Evolutionary conservation across 2,329 filamentous ascomycete species (phyloP), one percentile per base, ranked within the genome.

Genomic region (Aspergillus puulaauensis): DNA sequence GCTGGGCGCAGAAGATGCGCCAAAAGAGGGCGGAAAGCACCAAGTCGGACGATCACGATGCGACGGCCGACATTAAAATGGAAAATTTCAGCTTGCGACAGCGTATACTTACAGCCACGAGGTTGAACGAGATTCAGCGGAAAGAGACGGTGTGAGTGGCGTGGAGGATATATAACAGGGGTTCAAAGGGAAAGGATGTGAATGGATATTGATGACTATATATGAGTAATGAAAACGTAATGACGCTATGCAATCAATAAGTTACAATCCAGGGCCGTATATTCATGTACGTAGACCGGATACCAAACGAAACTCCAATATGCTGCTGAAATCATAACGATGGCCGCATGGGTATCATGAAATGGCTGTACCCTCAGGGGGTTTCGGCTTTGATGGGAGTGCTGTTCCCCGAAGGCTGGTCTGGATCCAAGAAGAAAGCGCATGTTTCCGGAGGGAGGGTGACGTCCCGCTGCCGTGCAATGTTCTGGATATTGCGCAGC

Each of bases 381-480:
- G 54, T 52, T 47, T 52, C 54, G 3, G 41, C 52, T 12, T 52
- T 52, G 3, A 19, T n/a, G 2, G 41, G 33, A 12, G 31, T 47
- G 17, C 40, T 41, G 23, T 17, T 52, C 6, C 45, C 40, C 11
- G 49, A 50, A 8, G 40, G 33, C 24, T 44, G 40, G 19, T 57
- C 56, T 7, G 31, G 15, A 33, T 70, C 63, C 1, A 57, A 49
- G 48, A 72, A 68, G 2, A 70, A 52, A 2, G 58, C 53, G 2
- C 65, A 60, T 2, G 64, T 64, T 55, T 72, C 64, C 0, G 54
- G 17, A 4, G 67, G 68, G 1, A 72, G 56, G 3, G 23, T 35
- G 15, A 68, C 54, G 4, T 59, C 58, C 47, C 58, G 59, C 15
- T 64, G 46, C 11, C 54, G 65, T 0, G 66, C 62, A 2, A 63